These are phyloP conservation scores for Calonectria pteridis DNA, from an alignment of 2,329 filamentous ascomycete species.

Conservation along the genomic window DNA sequence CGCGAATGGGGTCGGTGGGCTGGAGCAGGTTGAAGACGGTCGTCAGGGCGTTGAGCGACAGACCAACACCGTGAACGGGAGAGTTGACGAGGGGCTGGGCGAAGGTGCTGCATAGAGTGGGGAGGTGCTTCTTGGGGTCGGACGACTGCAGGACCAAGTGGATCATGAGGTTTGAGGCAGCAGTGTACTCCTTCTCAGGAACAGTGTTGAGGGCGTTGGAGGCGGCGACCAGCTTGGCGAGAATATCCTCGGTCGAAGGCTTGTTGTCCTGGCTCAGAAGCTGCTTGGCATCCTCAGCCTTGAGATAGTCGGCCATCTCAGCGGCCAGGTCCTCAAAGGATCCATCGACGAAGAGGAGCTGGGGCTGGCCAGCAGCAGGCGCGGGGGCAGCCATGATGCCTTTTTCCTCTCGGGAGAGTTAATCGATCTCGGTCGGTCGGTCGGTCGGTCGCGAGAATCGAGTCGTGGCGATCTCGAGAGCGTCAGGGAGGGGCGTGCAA, in stretches of 20 bases:
- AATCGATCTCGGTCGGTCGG: constrained; percentile 32
- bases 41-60: constrained; percentile 90
- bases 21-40: constrained; percentile 96
- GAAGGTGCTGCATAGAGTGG: constrained; percentile 90
- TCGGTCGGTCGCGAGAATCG: constrained; percentile 38
- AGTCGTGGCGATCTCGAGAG: constrained; percentile 36
- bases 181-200: constrained; percentile 96
- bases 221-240: constrained; percentile 89
- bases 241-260: constrained; percentile 79
- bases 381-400: constrained; percentile 48
- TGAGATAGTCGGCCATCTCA: constrained; percentile 95
- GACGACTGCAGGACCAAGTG: constrained; percentile 91
- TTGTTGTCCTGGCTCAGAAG: constrained; percentile 80
- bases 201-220: constrained; percentile 83
- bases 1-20: constrained; percentile 81
- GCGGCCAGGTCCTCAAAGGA: constrained; percentile 91
- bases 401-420: constrained; percentile 35
- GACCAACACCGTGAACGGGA: constrained; percentile 83
- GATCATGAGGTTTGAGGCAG: constrained; percentile 96
- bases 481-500: constrained; percentile 37
- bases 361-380: constrained; percentile 63
- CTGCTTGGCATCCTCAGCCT: constrained; percentile 82
- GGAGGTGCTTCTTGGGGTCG: constrained; percentile 87
- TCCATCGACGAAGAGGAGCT: constrained; percentile 86
- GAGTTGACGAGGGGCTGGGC: constrained; percentile 88